Conservation (phyloP, 345 rosid species). For the Gossypium longicalyx region DNA sequence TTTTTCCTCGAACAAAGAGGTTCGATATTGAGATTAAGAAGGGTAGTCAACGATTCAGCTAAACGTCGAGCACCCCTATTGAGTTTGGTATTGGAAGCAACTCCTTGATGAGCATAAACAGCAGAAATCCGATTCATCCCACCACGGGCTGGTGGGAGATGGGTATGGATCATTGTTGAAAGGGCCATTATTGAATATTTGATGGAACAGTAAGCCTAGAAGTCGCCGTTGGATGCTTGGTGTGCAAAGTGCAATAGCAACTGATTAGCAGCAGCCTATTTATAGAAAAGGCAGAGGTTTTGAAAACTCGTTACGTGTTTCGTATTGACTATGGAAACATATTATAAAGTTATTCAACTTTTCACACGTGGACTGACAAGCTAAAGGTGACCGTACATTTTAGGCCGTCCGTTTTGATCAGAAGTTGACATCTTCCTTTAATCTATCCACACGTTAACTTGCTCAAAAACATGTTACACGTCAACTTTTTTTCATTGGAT, state of each 20-base stretch:
- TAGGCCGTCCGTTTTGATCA: not conserved
- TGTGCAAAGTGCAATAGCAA: not conserved
- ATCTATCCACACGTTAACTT: no score
- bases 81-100: constrained; percentile 1
- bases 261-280: not conserved
- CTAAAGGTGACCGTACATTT: not conserved
- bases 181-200: constrained; percentile 23
- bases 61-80: constrained; percentile 12
- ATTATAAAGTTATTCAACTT: not conserved
- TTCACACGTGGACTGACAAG: not conserved
- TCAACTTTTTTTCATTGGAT: no score
- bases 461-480: no score
- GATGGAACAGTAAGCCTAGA: not conserved
- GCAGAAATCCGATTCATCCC: not conserved
- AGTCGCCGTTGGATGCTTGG: not conserved
- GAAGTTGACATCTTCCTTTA: not conserved
- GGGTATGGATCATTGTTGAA: constrained; percentile 16
- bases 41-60: constrained; percentile 15
- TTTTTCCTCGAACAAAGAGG: constrained; percentile 11
- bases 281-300: not conserved
- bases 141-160: constrained; percentile 1
- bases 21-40: constrained; percentile 26
- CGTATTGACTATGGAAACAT: not conserved
- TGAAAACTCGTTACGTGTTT: not conserved
- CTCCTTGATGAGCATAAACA: constrained; percentile 10